A percentile compares a stretch with the other conserved stretches of the same genome.
phyloP scores from a whole-genome alignment of 2,329 filamentous ascomycete species.

The Sporothrix dimorphospora region DNA sequence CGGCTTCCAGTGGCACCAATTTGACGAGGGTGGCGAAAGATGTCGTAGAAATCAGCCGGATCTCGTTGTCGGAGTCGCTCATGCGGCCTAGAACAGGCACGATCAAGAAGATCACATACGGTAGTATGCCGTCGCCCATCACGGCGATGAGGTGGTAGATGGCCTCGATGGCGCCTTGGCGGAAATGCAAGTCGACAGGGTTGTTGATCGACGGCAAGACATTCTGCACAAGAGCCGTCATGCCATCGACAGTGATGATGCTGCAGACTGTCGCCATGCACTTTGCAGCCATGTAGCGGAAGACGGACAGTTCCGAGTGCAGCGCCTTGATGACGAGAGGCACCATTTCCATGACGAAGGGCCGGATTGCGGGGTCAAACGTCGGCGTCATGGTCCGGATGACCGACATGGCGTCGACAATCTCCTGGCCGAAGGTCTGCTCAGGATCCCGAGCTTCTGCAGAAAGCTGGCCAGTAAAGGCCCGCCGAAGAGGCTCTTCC shows the following conservation, averaged over 20 bases:
- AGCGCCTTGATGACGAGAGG: constrained; percentile 86
- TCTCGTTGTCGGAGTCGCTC: constrained; percentile 97
- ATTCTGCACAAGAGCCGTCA: constrained; percentile 93
- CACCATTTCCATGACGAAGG: constrained; percentile 81
- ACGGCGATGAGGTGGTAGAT: constrained; percentile 97
- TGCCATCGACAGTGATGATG: constrained; percentile 90
- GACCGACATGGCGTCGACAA: constrained; percentile 91
- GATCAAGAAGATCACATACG: constrained; percentile 98
- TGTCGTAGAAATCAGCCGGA: constrained; percentile 90
- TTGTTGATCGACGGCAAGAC: constrained; percentile 92
- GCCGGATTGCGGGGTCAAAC: constrained; percentile 72
- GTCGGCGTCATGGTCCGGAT: constrained; percentile 93
- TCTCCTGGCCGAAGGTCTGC: constrained; percentile 80
- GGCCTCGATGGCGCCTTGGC: constrained; percentile 91
- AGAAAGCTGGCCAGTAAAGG: constrained; percentile 74
- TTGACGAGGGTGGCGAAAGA: constrained; percentile 97
- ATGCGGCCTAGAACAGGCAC: constrained; percentile 95
- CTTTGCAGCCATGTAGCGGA: constrained; percentile 95
- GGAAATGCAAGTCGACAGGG: constrained; percentile 80
- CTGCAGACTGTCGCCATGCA: constrained; percentile 97
- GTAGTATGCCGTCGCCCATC: constrained; percentile 94
- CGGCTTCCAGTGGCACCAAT: constrained; percentile 92
- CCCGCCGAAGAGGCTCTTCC: constrained; percentile 74
- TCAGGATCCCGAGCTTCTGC: constrained; percentile 73
- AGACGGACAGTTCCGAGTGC: constrained; percentile 84